Evolutionary conservation across 2,329 filamentous ascomycete species (phyloP), one percentile per base, ranked within the genome.

Genomic region (Cadophora luteo-olivacea): DNA sequence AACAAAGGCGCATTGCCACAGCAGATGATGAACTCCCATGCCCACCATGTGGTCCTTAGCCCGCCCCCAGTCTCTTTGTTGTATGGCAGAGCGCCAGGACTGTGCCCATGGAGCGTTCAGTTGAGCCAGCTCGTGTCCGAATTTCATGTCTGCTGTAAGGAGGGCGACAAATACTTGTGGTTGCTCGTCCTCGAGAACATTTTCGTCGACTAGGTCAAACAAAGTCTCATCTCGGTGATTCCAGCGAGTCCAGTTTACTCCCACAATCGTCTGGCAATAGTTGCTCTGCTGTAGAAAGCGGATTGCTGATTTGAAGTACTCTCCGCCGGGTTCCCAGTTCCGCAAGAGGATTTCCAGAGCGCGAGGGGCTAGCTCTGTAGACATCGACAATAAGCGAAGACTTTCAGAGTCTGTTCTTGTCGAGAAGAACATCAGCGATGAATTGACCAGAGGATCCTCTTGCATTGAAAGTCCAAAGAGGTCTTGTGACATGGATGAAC

Each of bases 361-460:
- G 29, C 65, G 62, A 7, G 69, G 65, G 2, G 45, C 61, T 11
- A 71, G 54, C 8, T 54, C 29, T 9, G 65, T 48, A 45, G 54
- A 65, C 11, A 64, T 60, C 19, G 67, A 55, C 11, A 71, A 48
- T 3, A 57, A 48, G 33, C 24, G 19, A 9, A 71, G 67, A 38
- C 33, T 68, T 41, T 69, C 38, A 2, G 69, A 61, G 33, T 62
- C 51, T 22, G 65, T 61, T 36, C 58, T 62, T 0, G 69, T 65
- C 4, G 65, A 67, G 55, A 71, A 71, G 64, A 71, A 71, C 60
- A 66, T 66, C 6, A 69, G 57, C 5, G 67, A 71, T 24, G 69
- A 71, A 45, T 71, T 71, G 7, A 71, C 65, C 2, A 71, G 12
- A 48, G 67, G 41, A 7, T 41, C 22, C 4, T 64, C 64, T n/a